Evolutionary conservation across 1,284 basidiomycete genomes (phyloP), one percentile per base, ranked within the genome.

Genomic region (Taiwanofungus camphoratus): DNA sequence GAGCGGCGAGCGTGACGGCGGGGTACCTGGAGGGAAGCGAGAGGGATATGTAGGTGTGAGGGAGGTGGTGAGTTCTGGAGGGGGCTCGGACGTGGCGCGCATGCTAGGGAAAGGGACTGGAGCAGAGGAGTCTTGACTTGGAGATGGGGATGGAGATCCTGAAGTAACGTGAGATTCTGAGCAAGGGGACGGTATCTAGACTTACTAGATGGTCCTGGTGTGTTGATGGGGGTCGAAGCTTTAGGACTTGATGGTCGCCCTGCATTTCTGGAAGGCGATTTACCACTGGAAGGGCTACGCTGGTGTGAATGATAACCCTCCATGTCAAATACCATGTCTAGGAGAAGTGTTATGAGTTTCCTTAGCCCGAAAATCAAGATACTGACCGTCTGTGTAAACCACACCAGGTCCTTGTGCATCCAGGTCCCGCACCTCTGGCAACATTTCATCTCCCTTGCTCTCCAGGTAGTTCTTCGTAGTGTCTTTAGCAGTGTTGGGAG

Each of bases 321-420:
- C 43, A 71, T 68, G 52, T 87, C 85, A 23, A 85, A 66, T 11
- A 79, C 76, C 48, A 85, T 66, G 49, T 76, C 82, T 86, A 39
- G 15, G 9, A 12, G 22, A 31, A 39, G 9, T 35, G 27, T 21
- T 20, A 34, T 50, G 29, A 39, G 36, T 39, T 45, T 11, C 9
- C 41, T 21, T 18, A 39, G 21, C 13, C 21, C 42, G 16, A 39
- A 42, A 35, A 29, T 39, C 36, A 48, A 73, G 8, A 36, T 18
- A 65, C 67, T 69, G 58, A 76, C 89, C 74, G 42, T 77, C 65
- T 31, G 74, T 80, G 55, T 90, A 89, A 35, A 80, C 68, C 1
- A 92, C 76, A 4, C 77, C 74, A 16, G 85, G 83, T 34, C 73
- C 71, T 46, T 80, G 71, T 7, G 69, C 68, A 16, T 70, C 63